A percentile compares a stretch with the other conserved stretches of the same genome.
These are phyloP conservation scores for Cercospora sesami DNA, from an alignment of 2,329 filamentous ascomycete species.

Conservation along the genomic window DNA sequence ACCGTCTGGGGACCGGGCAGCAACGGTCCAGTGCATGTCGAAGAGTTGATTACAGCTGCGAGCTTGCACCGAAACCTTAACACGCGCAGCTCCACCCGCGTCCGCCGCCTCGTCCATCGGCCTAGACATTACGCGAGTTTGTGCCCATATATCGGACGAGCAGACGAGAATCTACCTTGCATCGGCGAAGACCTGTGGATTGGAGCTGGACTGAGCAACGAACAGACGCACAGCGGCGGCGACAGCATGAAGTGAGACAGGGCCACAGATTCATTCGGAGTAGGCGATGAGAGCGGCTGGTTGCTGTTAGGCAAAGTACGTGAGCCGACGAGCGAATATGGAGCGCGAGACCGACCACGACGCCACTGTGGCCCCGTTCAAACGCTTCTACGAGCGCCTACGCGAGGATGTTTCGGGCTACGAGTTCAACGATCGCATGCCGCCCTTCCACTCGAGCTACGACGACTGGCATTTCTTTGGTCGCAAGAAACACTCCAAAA, in stretches of 20 bases:
- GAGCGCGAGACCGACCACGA: constrained; percentile 20
- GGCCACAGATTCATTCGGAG: background rate
- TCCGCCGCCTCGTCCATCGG: background rate
- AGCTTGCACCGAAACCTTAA: constrained; percentile 70
- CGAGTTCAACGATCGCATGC: constrained; percentile 41
- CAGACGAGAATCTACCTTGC: background rate
- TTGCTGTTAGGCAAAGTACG: constrained; percentile 13
- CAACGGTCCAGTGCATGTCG: constrained; percentile 78
- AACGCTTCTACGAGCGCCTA: constrained; percentile 39
- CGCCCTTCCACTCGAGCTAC: constrained; percentile 62
- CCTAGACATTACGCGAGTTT: background rate
- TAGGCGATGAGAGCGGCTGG: constrained; percentile 1
- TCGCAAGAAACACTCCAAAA: constrained; percentile 45
- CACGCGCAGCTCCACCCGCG: constrained; percentile 69
- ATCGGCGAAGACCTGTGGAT: background rate
- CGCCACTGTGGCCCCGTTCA: constrained; percentile 26
- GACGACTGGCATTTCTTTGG: constrained; percentile 73
- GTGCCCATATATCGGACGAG: background rate
- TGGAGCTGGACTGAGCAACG: background rate
- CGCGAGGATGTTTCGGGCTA: constrained; percentile 39
- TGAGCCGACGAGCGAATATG: background rate
- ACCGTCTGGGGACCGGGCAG: constrained; percentile 57
- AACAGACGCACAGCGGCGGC: background rate
- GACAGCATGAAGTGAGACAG: constrained; percentile 2
- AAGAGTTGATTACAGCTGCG: constrained; percentile 65